Evolutionary conservation across 805 yeast genomes (phyloP), one percentile per base, ranked within the genome.

Genomic region (Kluyveromyces nonfermentans): DNA sequence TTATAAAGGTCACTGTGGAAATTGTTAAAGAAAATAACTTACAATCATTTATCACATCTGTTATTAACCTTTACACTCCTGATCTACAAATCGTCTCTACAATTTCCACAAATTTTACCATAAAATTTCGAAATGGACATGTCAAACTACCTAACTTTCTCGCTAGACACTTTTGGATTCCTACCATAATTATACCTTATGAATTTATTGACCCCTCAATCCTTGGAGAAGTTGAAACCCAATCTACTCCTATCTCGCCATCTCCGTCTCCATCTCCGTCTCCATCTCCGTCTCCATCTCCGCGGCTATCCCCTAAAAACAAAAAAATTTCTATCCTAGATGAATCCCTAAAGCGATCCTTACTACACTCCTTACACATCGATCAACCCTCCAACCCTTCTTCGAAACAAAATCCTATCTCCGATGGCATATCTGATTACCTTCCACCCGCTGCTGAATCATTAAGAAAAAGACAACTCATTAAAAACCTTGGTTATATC

Each of bases 41-140:
- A n/a, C 55, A 52, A 21, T 36, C 41, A 7, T 59, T 59, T 2
- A 36, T 61, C 19, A 49, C 53, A 4, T 43, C 48, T 18, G 55
- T 56, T 5, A 47, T 52, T 1, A 53, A 55, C 12, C 47, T 62
- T 15, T 61, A 60, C 41, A 52, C 51, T 39, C 67, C 68, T 1
- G 55, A 55, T 44, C 42, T 57, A 30, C 60, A 59, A 41, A 46
- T 61, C 8, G 49, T 60, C 8, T 59, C 63, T 37, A 61, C 67
- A 2, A 65, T 62, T 12, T 58, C 64, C 37, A 55, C 63, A 8
- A 63, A 63, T 37, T 43, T 61, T 35, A 63, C 57, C 41, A 61
- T 63, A n/a, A 63, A 61, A 43, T 63, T 62, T 41, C 59, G 52
- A 44, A 63, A 63, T 44, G 60, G 64, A 2, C 53, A 57, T 21